These are phyloP conservation scores for Talaromyces marneffei DNA, from an alignment of 2,329 filamentous ascomycete species.

Conservation along the genomic window DNA sequence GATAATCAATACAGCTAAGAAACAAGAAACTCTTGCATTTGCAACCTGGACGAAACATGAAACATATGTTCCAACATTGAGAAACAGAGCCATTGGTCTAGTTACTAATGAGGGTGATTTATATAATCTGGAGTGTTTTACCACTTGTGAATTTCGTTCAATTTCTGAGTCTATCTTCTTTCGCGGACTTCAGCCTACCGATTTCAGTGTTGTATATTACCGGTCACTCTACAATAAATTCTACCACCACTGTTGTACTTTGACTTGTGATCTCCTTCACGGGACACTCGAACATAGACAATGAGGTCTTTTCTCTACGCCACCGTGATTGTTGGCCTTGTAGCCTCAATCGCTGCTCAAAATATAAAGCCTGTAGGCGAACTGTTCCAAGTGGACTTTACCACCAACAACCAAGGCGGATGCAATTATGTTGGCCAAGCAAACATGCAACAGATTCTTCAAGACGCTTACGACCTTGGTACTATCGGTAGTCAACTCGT, in stretches of 20 bases:
- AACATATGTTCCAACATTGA: not conserved
- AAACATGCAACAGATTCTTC: not conserved
- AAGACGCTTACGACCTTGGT: not conserved
- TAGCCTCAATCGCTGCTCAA: not conserved
- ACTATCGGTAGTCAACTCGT: not conserved
- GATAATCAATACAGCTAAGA: not conserved
- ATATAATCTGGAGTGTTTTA: not conserved
- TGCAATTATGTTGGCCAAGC: not conserved
- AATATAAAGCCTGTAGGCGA: not conserved
- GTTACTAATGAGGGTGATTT: not conserved
- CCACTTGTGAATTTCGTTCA: not conserved
- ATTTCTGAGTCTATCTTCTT: not conserved
- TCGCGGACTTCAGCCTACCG: not conserved
- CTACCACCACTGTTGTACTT: not conserved
- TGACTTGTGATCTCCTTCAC: not conserved
- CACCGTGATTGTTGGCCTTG: not conserved
- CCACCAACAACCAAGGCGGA: not conserved
- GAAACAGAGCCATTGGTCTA: not conserved
- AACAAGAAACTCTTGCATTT: not conserved
- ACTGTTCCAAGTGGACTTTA: not conserved
- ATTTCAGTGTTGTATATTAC: not conserved
- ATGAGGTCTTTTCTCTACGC: not conserved
- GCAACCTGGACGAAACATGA: not conserved
- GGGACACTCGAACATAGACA: not conserved
- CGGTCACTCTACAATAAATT: not conserved